phyloP scores from a whole-genome alignment of 345 rosid species.

The Orychophragmus violaceus region DNA sequence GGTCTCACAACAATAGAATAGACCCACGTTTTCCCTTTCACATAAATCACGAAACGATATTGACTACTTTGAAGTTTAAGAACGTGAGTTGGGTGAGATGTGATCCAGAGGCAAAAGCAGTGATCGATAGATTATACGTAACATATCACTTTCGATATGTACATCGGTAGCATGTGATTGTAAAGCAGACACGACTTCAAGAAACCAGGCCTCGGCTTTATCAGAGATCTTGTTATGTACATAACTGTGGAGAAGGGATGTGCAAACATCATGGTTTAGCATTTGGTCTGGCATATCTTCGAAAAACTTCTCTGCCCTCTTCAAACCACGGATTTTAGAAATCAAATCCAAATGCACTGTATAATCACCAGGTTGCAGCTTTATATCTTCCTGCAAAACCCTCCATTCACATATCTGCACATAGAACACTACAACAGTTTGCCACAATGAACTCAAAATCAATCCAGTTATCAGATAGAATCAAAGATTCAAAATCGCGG shows the following conservation, averaged over 20 bases:
- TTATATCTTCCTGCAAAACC: conserved; percentile 61
- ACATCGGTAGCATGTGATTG: conserved; percentile 70
- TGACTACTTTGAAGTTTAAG: not conserved
- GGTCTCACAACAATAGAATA: not conserved
- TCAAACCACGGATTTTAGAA: conserved; percentile 68
- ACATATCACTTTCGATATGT: conserved; percentile 58
- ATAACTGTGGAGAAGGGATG: conserved; percentile 86
- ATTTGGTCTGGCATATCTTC: conserved; percentile 73
- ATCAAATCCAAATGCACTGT: conserved; percentile 88
- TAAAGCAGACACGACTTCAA: conserved; percentile 57
- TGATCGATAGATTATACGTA: conserved; percentile 65
- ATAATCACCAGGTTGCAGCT: conserved; percentile 75
- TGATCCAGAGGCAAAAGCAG: conserved; percentile 48
- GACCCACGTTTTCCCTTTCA: not conserved
- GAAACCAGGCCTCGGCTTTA: conserved; percentile 75
- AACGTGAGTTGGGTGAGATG: not conserved
- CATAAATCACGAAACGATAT: not conserved
- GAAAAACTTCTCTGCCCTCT: conserved; percentile 83
- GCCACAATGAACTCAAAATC: conserved; percentile 9
- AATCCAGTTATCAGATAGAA: not conserved
- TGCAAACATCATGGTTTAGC: conserved; percentile 56
- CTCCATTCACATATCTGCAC: conserved; percentile 91
- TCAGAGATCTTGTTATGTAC: conserved; percentile 43
- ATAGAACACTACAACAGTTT: not conserved
- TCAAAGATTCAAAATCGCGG: not conserved